phyloP scores from a whole-genome alignment of 371 early-diverging fungal genomes.

The Dinochytrium kinnereticum region DNA sequence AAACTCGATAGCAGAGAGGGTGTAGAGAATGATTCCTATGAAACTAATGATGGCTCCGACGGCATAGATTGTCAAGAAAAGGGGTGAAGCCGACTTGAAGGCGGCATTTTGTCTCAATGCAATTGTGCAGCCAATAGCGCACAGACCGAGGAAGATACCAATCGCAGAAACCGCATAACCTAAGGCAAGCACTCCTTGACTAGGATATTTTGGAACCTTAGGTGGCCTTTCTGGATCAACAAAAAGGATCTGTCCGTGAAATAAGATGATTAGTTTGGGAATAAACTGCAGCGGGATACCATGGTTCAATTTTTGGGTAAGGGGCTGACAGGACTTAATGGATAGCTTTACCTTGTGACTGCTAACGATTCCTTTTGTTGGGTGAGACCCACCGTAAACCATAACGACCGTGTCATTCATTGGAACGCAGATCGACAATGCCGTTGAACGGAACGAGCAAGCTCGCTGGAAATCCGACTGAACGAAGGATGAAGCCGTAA shows the following conservation, averaged over 20 bases:
- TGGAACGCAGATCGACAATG: conserved; percentile 10
- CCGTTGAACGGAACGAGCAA: background rate
- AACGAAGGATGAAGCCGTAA: background rate
- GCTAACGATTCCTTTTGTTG: conserved; percentile 1
- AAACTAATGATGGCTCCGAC: conserved; percentile 14
- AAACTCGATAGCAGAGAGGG: background rate
- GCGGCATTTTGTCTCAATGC: background rate
- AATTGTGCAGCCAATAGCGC: background rate
- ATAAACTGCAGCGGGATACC: too few species aligned
- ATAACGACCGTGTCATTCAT: conserved; percentile 19
- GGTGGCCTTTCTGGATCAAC: conserved; percentile 6
- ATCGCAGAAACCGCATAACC: conserved; percentile 6
- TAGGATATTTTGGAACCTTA: background rate
- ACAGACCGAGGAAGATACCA: conserved; percentile 6
- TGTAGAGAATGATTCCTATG: conserved; percentile 21
- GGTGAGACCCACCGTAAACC: conserved; percentile 18
- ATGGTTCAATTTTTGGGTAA: too few species aligned
- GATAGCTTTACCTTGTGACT: too few species aligned
- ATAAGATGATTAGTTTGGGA: too few species aligned
- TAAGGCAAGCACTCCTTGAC: background rate
- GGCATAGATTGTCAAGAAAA: background rate
- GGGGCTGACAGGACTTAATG: too few species aligned
- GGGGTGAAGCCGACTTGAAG: conserved; percentile 18
- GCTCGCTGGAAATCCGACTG: conserved; percentile 8
- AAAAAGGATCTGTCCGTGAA: conserved; percentile 14